phyloP scores from a whole-genome alignment of 2,329 filamentous ascomycete species.

The Alternaria incomplexa region DNA sequence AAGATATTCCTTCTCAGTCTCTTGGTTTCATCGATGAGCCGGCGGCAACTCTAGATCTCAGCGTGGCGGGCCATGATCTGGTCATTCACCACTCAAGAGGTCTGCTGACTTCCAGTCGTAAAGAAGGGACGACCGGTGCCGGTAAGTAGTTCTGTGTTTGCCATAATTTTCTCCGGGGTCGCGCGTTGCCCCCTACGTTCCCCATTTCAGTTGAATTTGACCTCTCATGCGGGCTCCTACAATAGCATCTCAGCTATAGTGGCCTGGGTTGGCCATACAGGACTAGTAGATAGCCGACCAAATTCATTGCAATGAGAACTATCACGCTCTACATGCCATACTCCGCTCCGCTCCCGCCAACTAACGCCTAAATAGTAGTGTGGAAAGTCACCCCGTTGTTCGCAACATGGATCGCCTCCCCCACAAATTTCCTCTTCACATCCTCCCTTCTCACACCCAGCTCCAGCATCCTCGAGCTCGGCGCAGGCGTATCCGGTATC shows the following conservation, averaged over 20 bases:
- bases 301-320: background rate
- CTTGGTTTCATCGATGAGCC: slow-evolving; percentile 83
- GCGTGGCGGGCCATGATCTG: slow-evolving; percentile 72
- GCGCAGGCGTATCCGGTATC: slow-evolving; percentile 84
- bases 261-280: background rate
- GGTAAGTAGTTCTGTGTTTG: slow-evolving; percentile 48
- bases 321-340: background rate
- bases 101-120: slow-evolving; percentile 76
- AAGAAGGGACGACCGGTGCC: slow-evolving; percentile 76
- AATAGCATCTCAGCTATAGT: background rate
- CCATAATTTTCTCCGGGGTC: slow-evolving; percentile 19
- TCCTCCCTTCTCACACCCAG: slow-evolving; percentile 58
- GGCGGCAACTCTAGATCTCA: slow-evolving; percentile 68
- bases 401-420: slow-evolving; percentile 76
- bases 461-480: slow-evolving; percentile 78
- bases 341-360: background rate
- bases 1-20: slow-evolving; percentile 68
- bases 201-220: slow-evolving; percentile 25
- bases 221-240: slow-evolving; percentile 21
- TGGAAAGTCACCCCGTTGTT: slow-evolving; percentile 91
- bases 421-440: slow-evolving; percentile 68
- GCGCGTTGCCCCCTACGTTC: slow-evolving; percentile 14
- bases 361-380: slow-evolving; percentile 63
- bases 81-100: slow-evolving; percentile 83
- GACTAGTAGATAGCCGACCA: background rate